Evolutionary conservation across 2,329 filamentous ascomycete species (phyloP), one percentile per base, ranked within the genome.

Genomic region (Colletotrichum graminicola): DNA sequence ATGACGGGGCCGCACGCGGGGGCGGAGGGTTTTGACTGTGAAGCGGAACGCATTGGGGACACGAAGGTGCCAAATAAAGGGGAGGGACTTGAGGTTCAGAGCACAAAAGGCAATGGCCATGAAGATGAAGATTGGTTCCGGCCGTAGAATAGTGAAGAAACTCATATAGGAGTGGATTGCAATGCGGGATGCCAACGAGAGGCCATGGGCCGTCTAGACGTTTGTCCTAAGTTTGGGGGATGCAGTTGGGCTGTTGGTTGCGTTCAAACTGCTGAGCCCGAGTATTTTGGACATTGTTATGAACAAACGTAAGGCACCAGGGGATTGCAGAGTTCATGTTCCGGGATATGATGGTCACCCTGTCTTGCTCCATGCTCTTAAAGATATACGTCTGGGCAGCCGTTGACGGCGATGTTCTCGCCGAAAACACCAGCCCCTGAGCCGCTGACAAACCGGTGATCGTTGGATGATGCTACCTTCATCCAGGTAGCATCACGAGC

Each of bases 71-170:
- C n/a, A n/a, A 56, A 61, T 43, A 7, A 54, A 60, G 26, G 64
- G 64, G 18, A 54, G 7, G 2, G 45, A 52, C 32, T 62, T 45
- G 23, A 54, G 45, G 55, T 67, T 62, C 3, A 67, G 49, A n/a
- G 23, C 34, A 21, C 45, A 34, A n/a, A 62, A 62, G 1, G 11
- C 16, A 21, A 65, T 14, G 41, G 49, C 2, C 0, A 65, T 39
- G 12, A 47, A 12, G 41, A 49, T 2, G 39, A 39, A 49, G 6
- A 49, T 26, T 5, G 41, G n/a, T 8, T 41, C 39, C 1, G 62
- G 12, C 16, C 14, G 39, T 14, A 57, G 10, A 14, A 49, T 52
- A n/a, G 16, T 23, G 41, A n/a, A 23, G n/a, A 29, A 26, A 32
- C 12, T 43, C 10, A 7, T 29, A 36, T 14, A 16, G n/a, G 29